Evolutionary conservation across 2,329 filamentous ascomycete genomes (phyloP), one percentile per base, ranked within the genome.

Genomic region (Zarea fungicola): DNA sequence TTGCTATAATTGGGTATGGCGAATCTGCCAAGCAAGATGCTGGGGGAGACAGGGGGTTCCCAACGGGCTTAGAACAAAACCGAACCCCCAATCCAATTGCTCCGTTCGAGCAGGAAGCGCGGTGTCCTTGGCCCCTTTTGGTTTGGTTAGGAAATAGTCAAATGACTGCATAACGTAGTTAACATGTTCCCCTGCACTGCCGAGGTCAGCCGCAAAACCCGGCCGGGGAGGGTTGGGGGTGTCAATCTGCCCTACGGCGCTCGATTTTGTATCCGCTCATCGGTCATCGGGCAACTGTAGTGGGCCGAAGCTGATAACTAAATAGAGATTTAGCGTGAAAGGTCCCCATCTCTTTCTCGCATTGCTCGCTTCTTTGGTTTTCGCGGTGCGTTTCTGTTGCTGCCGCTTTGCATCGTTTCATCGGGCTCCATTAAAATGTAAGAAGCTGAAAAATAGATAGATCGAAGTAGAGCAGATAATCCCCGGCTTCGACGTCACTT

Each of bases 401-500:
- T n/a, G n/a, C n/a, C n/a, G n/a, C n/a, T n/a, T n/a, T n/a, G n/a
- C 14, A 6, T 14, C n/a, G 23, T 28, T 23, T 14, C 21, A 23
- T 26, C 16, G 37, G 9, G 23, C 21, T 32, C 42, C 42, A 45
- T 45, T 36, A 21, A 22, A 45, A 32, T 21, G 42, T 45, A 28
- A 45, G 42, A 45, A 45, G 42, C 42, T 45, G 42, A 44, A 45
- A 45, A 45, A 2, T 6, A 9, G 13, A 13, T n/a, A n/a, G n/a
- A 16, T 25, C 6, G 29, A 9, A 25, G 9, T 9, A 29, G 14
- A 25, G n/a, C 7, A 9, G 25, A 21, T 7, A 23, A n/a, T 32
- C 28, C 19, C 13, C 14, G 14, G 19, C n/a, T 22, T 45, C 21
- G 31, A 45, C 31, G 42, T 45, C 42, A 44, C 31, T 25, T 32